These are phyloP conservation scores for Cordyceps farinosa DNA, from an alignment of 2,329 filamentous ascomycete species.

Conservation along the genomic window DNA sequence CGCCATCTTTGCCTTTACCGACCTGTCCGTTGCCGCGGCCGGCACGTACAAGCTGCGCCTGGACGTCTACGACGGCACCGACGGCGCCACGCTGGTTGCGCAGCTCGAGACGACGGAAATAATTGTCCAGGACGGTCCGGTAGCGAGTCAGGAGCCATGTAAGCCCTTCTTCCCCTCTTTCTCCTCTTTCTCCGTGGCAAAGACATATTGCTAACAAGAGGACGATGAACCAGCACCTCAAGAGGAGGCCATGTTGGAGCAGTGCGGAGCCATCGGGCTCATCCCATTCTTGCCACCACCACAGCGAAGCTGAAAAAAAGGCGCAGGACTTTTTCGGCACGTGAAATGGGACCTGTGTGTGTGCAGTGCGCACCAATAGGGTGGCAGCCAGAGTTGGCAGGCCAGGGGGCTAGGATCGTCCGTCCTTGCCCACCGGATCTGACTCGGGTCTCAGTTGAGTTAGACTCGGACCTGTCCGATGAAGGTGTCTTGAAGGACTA, in stretches of 20 bases:
- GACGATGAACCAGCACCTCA: slow-evolving; percentile 15
- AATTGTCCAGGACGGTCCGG: slow-evolving; percentile 15
- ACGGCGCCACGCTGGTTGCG: slow-evolving; percentile 19
- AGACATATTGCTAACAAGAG: slow-evolving; percentile 1
- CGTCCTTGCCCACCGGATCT: slow-evolving; percentile 1
- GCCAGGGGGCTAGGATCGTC: slow-evolving; percentile 4
- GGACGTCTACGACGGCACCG: slow-evolving; percentile 25
- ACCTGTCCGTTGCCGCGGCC: slow-evolving; percentile 23
- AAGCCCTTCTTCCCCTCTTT: not conserved
- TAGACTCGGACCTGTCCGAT: not conserved
- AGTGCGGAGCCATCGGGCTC: slow-evolving; percentile 16
- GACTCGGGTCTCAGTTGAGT: slow-evolving; percentile 8
- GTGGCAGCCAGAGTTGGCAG: not conserved
- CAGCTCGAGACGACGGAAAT: slow-evolving; percentile 23
- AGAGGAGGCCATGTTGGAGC: slow-evolving; percentile 16
- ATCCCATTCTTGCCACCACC: slow-evolving; percentile 16
- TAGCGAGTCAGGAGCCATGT: slow-evolving; percentile 17
- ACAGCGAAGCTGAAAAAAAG: slow-evolving; percentile 3
- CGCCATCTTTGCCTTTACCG: slow-evolving; percentile 26
- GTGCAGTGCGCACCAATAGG: not conserved
- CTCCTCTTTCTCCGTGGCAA: not conserved
- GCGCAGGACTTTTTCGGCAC: not conserved
- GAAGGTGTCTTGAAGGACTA: not conserved
- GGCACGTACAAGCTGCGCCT: slow-evolving; percentile 29
- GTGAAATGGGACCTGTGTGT: not conserved